Percentiles rank a stretch among this genome's conserved stretches.
Conservation (phyloP, 2,329 filamentous ascomycete species). For the Claviceps spartinae region DNA sequence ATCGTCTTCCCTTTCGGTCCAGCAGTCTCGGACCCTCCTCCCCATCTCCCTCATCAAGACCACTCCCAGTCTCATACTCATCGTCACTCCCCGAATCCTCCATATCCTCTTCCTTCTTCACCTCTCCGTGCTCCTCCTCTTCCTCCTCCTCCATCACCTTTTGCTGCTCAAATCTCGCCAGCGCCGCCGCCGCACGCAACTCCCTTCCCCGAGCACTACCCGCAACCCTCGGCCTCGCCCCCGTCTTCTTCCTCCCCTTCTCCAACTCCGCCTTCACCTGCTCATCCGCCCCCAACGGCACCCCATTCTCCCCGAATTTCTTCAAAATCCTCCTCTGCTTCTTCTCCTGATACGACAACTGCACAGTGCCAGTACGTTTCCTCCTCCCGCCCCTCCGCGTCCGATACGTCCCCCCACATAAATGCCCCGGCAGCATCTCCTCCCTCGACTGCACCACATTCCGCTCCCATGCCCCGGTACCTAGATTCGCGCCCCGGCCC, state of each 20-base stretch:
- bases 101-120: conserved; percentile 9
- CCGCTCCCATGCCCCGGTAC: conserved; percentile 44
- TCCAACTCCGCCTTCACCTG: conserved; percentile 52
- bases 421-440: conserved; percentile 51
- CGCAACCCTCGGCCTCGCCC: conserved; percentile 59
- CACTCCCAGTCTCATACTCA: conserved; percentile 24
- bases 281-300: conserved; percentile 56
- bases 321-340: conserved; percentile 59
- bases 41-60: conserved; percentile 35
- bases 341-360: conserved; percentile 54
- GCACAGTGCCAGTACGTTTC: conserved; percentile 39
- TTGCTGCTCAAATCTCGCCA: conserved; percentile 55
- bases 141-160: conserved; percentile 23
- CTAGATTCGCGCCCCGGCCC: conserved; percentile 55
- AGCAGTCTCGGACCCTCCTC: conserved; percentile 49
- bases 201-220: conserved; percentile 62
- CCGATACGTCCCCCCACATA: conserved; percentile 71
- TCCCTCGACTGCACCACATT: conserved; percentile 33
- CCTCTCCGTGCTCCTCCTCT: conserved; percentile 22
- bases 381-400: conserved; percentile 34
- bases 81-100: conserved; percentile 33
- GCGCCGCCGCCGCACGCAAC: conserved; percentile 59
- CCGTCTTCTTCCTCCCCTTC: conserved; percentile 46
- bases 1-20: conserved; percentile 50
- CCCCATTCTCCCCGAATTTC: conserved; percentile 63